A percentile compares a stretch with the other conserved stretches of the same genome.
These are phyloP conservation scores for Colletotrichum salicis DNA, from an alignment of 2,329 filamentous ascomycete species.

Conservation along the genomic window DNA sequence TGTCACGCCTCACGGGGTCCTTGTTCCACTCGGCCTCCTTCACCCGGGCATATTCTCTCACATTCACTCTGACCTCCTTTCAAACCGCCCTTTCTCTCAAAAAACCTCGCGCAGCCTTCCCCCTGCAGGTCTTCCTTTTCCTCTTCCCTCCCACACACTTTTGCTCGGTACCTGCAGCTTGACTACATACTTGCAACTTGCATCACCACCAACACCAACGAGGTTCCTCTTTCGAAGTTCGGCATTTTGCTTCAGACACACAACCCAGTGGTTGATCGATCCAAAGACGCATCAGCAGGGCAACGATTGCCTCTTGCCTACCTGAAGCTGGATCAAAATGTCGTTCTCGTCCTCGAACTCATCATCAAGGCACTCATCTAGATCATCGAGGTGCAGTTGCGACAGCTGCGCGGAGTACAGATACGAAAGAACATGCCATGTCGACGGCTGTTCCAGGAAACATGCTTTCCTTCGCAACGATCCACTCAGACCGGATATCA, in stretches of 20 bases:
- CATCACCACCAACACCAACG: not conserved
- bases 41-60: slow-evolving; percentile 21
- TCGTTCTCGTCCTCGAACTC: not conserved
- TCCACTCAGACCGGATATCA: slow-evolving; percentile 1
- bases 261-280: not conserved
- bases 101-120: not conserved
- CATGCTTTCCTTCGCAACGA: slow-evolving; percentile 30
- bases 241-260: not conserved
- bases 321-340: not conserved
- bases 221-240: not conserved
- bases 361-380: not conserved
- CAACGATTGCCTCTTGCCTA: not conserved
- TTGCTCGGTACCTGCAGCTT: not conserved
- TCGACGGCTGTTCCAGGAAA: slow-evolving; percentile 26
- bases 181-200: not conserved
- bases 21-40: slow-evolving; percentile 31
- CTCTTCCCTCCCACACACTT: not conserved
- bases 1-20: slow-evolving; percentile 31
- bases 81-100: not conserved
- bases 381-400: not conserved
- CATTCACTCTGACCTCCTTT: slow-evolving; percentile 23
- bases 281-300: not conserved
- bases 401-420: slow-evolving; percentile 1
- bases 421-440: slow-evolving; percentile 19
- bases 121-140: not conserved